phyloP scores from a whole-genome alignment of 192 early-diverging fungal genomes.

The Geranomyces variabilis region DNA sequence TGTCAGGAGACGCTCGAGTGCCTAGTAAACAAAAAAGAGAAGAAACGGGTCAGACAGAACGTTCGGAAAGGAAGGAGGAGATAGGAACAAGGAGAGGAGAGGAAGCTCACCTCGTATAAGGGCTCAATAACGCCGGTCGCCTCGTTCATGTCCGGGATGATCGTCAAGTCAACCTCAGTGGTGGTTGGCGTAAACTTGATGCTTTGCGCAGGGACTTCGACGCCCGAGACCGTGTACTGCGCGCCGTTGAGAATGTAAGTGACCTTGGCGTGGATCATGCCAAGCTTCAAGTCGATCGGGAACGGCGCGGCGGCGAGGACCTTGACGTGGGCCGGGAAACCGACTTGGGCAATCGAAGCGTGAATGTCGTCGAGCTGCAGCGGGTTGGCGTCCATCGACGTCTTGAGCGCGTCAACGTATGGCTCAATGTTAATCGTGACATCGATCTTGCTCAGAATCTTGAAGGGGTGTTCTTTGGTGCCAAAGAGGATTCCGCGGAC shows the following conservation, averaged over 20 bases:
- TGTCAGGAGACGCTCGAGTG: conserved; percentile 8
- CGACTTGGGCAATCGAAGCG: neutral
- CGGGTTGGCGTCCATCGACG: conserved; percentile 20
- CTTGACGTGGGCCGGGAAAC: conserved; percentile 15
- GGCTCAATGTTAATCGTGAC: conserved; percentile 1
- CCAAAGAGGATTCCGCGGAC: conserved; percentile 29
- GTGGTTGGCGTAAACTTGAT: neutral
- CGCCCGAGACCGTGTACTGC: conserved; percentile 11
- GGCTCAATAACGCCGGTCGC: conserved; percentile 27
- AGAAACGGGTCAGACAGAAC: too few species aligned
- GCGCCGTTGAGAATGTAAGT: conserved; percentile 7
- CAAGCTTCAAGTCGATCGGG: conserved; percentile 30
- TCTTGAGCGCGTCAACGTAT: neutral
- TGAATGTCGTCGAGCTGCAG: conserved; percentile 20
- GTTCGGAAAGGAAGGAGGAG: too few species aligned
- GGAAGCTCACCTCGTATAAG: conserved; percentile 13
- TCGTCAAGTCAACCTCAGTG: conserved; percentile 13
- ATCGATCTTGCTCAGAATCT: conserved; percentile 24
- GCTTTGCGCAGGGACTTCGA: neutral
- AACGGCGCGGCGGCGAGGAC: conserved; percentile 5
- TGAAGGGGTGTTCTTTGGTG: conserved; percentile 29
- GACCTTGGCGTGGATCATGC: conserved; percentile 1
- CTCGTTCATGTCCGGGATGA: conserved; percentile 15
- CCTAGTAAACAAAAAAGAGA: too few species aligned
- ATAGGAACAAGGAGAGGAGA: too few species aligned